These are phyloP conservation scores for Schwanniomyces sp. DNA, from an alignment of 805 yeast species.

Conservation along the genomic window DNA sequence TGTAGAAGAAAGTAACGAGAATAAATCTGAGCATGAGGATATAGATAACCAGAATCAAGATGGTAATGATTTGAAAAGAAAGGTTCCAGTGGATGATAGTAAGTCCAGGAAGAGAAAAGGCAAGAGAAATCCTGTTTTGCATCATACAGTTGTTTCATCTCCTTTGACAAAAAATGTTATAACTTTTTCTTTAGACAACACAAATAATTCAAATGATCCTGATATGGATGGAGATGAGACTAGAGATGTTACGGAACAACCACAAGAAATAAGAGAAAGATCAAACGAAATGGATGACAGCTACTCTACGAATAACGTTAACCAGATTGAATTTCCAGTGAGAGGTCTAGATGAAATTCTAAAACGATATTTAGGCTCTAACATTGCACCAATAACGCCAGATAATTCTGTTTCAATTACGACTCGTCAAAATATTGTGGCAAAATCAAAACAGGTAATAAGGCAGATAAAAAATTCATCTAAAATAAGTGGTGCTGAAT, in stretches of 20 bases:
- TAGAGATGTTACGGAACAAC: slow-evolving; percentile 2
- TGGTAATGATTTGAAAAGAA: slow-evolving; percentile 1
- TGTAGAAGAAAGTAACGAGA: slow-evolving; percentile 2
- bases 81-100: slow-evolving; percentile 3
- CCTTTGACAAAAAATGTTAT: slow-evolving; percentile 11
- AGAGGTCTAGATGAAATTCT: slow-evolving; percentile 14
- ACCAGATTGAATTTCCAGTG: slow-evolving; percentile 23
- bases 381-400: slow-evolving; percentile 10
- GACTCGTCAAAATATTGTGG: slow-evolving; percentile 17
- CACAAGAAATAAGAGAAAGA: slow-evolving; percentile 2
- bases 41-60: neutral
- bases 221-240: neutral
- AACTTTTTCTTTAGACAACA: slow-evolving; percentile 3
- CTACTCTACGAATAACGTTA: slow-evolving; percentile 1
- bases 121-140: slow-evolving; percentile 8
- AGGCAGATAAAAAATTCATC: slow-evolving; percentile 25
- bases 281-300: slow-evolving; percentile 3
- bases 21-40: neutral
- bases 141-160: slow-evolving; percentile 11
- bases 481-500: slow-evolving; percentile 25
- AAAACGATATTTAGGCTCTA: slow-evolving; percentile 6
- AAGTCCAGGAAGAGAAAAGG: slow-evolving; percentile 8
- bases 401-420: slow-evolving; percentile 18
- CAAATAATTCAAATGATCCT: neutral
- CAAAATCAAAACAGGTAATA: slow-evolving; percentile 25